phyloP scores from a whole-genome alignment of 2,329 filamentous ascomycete species.

The Fusarium tricinctum region DNA sequence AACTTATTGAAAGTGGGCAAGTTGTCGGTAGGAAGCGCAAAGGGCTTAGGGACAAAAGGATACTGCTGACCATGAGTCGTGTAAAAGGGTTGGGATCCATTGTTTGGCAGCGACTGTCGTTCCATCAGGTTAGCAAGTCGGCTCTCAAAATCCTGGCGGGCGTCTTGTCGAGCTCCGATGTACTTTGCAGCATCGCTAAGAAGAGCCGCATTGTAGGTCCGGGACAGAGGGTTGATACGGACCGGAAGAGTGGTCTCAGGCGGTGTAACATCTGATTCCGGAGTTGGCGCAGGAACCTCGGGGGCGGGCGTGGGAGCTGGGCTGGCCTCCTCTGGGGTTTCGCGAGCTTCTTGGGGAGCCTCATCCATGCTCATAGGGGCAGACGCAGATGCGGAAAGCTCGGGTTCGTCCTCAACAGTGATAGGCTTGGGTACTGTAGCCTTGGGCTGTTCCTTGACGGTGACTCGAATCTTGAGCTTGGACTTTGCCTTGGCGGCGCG shows the following conservation, averaged over 20 bases:
- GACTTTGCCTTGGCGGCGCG: conserved; percentile 97
- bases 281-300: conserved; percentile 41
- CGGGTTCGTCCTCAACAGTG: conserved; percentile 66
- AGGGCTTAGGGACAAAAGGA: conserved; percentile 20
- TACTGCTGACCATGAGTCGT: conserved; percentile 8
- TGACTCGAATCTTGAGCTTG: conserved; percentile 91
- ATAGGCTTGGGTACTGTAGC: conserved; percentile 57
- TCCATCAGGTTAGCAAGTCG: conserved; percentile 49
- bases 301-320: conserved; percentile 34
- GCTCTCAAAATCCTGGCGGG: conserved; percentile 48
- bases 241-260: conserved; percentile 44
- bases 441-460: conserved; percentile 54
- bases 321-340: conserved; percentile 30
- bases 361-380: conserved; percentile 30
- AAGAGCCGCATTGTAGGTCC: conserved; percentile 46
- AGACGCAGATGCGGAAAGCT: conserved; percentile 44
- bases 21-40: neutral
- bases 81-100: conserved; percentile 1
- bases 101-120: conserved; percentile 34
- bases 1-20: neutral
- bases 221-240: conserved; percentile 46
- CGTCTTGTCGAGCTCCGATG: conserved; percentile 42
- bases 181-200: conserved; percentile 50
- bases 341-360: conserved; percentile 33
- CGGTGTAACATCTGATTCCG: conserved; percentile 32